Percentiles rank a stretch among this genome's conserved stretches.
Conservation (phyloP, 257 asterid species). For the Solanum boliviense region DNA sequence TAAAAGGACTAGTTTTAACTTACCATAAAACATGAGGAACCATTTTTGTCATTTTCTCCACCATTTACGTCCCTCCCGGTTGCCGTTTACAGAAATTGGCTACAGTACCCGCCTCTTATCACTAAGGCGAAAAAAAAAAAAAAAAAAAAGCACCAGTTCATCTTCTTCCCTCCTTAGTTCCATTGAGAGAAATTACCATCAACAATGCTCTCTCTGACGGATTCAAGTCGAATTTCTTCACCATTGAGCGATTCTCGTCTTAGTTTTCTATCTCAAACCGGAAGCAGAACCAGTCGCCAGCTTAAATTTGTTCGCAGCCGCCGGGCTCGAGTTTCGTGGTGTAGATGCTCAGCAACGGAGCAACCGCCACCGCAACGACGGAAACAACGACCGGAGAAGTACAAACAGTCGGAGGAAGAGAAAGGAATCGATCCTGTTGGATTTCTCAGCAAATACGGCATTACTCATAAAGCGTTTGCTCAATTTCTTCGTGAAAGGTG, state of each 20-base stretch:
- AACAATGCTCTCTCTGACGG: background rate
- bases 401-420: constrained; percentile 6
- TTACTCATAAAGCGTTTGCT: constrained; percentile 56
- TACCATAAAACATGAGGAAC: background rate
- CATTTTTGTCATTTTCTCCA: background rate
- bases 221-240: background rate
- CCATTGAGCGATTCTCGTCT: background rate
- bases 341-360: constrained; percentile 19
- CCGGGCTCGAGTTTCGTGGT: constrained; percentile 13
- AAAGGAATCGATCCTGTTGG: constrained; percentile 75
- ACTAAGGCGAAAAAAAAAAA: background rate
- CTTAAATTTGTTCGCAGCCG: constrained; percentile 15
- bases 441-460: constrained; percentile 63
- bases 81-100: background rate
- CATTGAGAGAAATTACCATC: background rate
- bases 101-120: constrained; percentile 5
- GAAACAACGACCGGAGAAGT: background rate
- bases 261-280: background rate
- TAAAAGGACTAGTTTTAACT: background rate
- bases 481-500: constrained; percentile 93
- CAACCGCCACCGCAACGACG: background rate
- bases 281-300: constrained; percentile 25
- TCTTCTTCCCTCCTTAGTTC: background rate
- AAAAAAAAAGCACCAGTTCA: background rate
- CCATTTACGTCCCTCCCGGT: background rate